Conservation (phyloP, 139 green algal species). For the Tetraselmis striata region DNA sequence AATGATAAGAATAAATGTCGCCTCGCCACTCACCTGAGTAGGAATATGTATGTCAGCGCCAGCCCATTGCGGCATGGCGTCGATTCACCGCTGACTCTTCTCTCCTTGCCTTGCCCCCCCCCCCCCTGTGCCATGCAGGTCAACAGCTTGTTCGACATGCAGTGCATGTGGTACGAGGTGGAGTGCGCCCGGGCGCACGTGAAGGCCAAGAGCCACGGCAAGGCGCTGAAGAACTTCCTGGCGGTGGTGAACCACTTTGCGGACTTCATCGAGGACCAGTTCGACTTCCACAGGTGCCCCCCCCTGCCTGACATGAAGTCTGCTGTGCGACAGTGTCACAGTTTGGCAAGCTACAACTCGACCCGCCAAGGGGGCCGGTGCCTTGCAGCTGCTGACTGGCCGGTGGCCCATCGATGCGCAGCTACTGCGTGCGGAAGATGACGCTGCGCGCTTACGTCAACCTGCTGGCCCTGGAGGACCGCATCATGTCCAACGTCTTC, state of each 20-base stretch:
- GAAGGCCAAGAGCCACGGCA: conserved; percentile 30
- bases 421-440: conserved; percentile 94
- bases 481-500: conserved; percentile 57
- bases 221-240: conserved; percentile 82
- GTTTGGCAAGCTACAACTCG: too few relatives aligned
- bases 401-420: too few relatives aligned
- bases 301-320: too few relatives aligned
- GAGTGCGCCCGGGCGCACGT: conserved; percentile 64
- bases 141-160: conserved; percentile 92
- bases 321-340: too few relatives aligned
- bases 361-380: too few relatives aligned
- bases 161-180: conserved; percentile 97
- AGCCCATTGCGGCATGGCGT: too few relatives aligned
- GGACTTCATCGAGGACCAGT: conserved; percentile 92
- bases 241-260: conserved; percentile 77
- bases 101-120: too few relatives aligned
- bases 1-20: too few relatives aligned
- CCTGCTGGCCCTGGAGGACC: conserved; percentile 82
- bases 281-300: conserved; percentile 97
- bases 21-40: too few relatives aligned
- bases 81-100: too few relatives aligned
- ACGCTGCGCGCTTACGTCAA: conserved; percentile 89
- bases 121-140: conserved; percentile 1
- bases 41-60: too few relatives aligned
- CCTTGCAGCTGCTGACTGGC: too few relatives aligned